Base-by-base conservation (phyloP, 805 yeast genomes). In the Myxozyma nipponensis region DNA sequence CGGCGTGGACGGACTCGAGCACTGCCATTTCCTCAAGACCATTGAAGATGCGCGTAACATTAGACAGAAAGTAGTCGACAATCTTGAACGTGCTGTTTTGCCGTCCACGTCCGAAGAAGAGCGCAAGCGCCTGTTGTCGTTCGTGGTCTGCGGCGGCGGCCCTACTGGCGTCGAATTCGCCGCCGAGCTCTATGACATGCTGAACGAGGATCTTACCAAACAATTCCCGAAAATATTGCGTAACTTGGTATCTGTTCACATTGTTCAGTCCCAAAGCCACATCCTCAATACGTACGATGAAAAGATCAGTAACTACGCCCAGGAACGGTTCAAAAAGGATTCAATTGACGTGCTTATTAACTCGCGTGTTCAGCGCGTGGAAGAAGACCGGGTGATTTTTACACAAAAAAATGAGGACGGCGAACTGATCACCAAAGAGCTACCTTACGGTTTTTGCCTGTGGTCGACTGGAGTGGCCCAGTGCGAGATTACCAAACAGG, bases 381-480 rank as follows among this genome's bases (percentile, higher is more conserved):
- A 73, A 45, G 77, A 78, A 6, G 79, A 79, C 60, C 72, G 73
- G 42, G 86, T 83, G 3, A 61, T 81, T 13, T 83, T 81, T 66
- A 73, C 76, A 40, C 83, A 80, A 61, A 72, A 69, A 50, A 67
- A 72, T 46, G 71, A 67, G 22, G 72, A 75, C 18, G 78, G 77
- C 18, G 68, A 66, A 28, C 56, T 55, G 37, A 57, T 43, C 37
- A 41, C 44, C 15, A 78, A 75, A 63, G 75, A 76, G 51, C 65
- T 83, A 44, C 83, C 86, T 42, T 82, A 75, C 53, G 89, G 89
- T 10, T 64, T 83, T 34, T 81, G 87, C 63, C 64, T 83, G 41
- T 83, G 89, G 89, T 82, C 87, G 1, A 83, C 89, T 0, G 89
- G 89, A 53, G 85, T 83, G 36, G 79, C 84, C 4, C 82, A 79